Evolutionary conservation across 208 protist species (phyloP).

Genomic region (Leishmania major): DNA sequence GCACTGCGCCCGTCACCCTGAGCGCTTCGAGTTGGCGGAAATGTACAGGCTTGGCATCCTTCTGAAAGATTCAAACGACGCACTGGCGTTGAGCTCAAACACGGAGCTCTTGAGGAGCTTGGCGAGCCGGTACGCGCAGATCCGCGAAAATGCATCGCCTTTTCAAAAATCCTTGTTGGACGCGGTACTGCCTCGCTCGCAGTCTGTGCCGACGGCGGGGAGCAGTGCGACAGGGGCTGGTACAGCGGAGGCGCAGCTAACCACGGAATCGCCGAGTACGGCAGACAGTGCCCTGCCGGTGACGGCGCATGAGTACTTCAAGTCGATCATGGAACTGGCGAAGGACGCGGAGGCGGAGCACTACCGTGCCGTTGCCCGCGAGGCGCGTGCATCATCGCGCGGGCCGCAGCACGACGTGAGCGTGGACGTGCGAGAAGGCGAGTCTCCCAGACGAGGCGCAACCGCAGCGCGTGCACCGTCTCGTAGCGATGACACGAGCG

Average conservation of each 20-base stretch:
- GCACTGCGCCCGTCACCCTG: conserved; percentile 14
- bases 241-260: neutral
- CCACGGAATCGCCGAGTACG: neutral
- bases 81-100: conserved; percentile 12
- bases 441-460: neutral
- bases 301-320: conserved; percentile 26
- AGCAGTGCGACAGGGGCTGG: neutral
- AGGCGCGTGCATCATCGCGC: neutral
- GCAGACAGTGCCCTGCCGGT: neutral
- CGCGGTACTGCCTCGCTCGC: conserved; percentile 14
- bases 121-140: conserved; percentile 10
- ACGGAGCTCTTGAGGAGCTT: conserved; percentile 2
- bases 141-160: conserved; percentile 17
- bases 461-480: neutral
- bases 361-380: conserved; percentile 11
- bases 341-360: conserved; percentile 32
- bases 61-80: conserved; percentile 21
- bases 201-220: neutral
- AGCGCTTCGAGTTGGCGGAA: conserved; percentile 24
- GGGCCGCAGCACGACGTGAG: neutral
- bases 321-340: conserved; percentile 32
- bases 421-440: no score
- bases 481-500: neutral
- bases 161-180: conserved; percentile 32
- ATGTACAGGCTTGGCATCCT: conserved; percentile 33